Evolutionary conservation across 1,284 basidiomycete genomes (phyloP).

Genomic region (Sparassis latifolia): DNA sequence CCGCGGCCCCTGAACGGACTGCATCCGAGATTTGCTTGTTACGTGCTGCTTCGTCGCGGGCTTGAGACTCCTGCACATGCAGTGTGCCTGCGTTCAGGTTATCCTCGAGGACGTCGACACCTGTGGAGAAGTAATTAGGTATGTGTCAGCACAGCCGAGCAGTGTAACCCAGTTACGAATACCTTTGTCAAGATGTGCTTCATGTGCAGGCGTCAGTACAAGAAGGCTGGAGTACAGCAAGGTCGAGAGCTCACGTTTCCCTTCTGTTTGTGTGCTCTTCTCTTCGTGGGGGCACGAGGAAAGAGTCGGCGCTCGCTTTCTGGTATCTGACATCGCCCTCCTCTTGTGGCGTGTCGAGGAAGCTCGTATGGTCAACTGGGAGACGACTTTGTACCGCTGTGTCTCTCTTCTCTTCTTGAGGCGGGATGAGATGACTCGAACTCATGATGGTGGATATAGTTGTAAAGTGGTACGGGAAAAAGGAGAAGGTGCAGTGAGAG

Average conservation of each 20-base stretch:
- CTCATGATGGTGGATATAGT: not conserved
- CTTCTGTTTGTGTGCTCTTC: constrained; percentile 3
- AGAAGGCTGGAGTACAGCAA: not conserved
- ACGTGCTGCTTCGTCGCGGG: constrained; percentile 5
- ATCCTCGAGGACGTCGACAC: too few species aligned
- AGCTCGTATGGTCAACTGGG: constrained; percentile 7
- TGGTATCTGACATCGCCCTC: not conserved
- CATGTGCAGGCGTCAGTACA: not conserved
- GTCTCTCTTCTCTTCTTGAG: constrained; percentile 14
- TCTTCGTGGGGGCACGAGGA: constrained; percentile 16
- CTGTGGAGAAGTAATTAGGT: too few species aligned
- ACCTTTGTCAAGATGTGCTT: constrained; percentile 7
- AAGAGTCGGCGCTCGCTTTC: constrained; percentile 5
- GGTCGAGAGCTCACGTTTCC: not conserved
- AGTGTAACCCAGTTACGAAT: not conserved
- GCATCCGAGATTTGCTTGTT: constrained; percentile 13
- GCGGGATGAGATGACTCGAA: constrained; percentile 16
- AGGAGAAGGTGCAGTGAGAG: too few species aligned
- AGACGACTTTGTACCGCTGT: constrained; percentile 6
- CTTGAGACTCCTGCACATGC: not conserved
- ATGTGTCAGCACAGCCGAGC: too few species aligned
- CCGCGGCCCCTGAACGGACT: constrained; percentile 14
- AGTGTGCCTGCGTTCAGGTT: too few species aligned
- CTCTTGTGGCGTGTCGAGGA: constrained; percentile 1
- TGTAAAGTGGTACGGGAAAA: too few species aligned